Base-by-base conservation (phyloP, 257 asterid genomes). In the Eucommia ulmoides region DNA sequence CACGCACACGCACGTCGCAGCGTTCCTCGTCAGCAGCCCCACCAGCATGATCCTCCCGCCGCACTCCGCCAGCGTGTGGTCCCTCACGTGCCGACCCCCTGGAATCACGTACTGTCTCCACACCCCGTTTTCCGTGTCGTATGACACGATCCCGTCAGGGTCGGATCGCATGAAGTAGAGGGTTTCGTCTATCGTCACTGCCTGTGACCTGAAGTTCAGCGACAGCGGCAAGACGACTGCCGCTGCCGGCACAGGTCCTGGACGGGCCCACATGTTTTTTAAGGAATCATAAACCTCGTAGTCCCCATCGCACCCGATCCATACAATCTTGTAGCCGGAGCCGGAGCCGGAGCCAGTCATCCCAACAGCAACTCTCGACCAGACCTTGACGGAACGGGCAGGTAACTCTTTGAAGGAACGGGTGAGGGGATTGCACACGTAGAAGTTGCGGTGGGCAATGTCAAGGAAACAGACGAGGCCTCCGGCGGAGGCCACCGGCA, bases 391-490 rank as follows among this genome's bases (percentile, higher is more conserved):
- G 0, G 93, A 78, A 62, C 93, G 63, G 33, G 83, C 75, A 15
- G 98, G 98, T 64, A 89, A 61, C 77, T 89, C 93, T 67, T 71
- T 75, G 65, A 73, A 77, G 22, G 98, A 85, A 55, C 79, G 66
- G 0, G 98, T 85, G 3, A 89, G 76, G 53, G 98, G 98, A 73
- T 89, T 89, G 49, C 94, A 80, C 1, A 89, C 75, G 8, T 80
- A 83, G 66, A 89, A 85, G 66, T 85, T 78, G 47, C 82, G 61
- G 51, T 76, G 88, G 14, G 86, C 93, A 10, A 85, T 71, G 44
- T 86, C 96, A 8, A 89, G 93, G 72, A 89, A 86, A 74, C 98
- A 89, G 54, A 89, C 75, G 21, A 89, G 94, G 26, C 98, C 98
- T 14, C 98, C 98, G 2, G 82, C 88, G 19, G 98, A 85, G 22